Conservation (phyloP, 345 rosid species). For the Nephelium lappaceum region DNA sequence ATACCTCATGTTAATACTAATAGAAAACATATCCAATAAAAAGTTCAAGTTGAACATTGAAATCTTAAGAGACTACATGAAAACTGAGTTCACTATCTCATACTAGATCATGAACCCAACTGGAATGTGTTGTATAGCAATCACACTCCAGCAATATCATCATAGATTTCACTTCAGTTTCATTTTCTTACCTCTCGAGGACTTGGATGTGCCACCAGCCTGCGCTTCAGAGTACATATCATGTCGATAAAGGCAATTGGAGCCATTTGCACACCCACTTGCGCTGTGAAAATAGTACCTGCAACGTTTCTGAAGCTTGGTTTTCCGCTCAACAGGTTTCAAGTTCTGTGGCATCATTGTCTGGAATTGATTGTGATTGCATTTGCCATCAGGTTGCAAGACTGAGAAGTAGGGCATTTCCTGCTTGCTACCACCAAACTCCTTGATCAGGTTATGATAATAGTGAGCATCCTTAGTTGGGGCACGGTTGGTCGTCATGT, state of each 20-base stretch:
- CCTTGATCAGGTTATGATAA: slow-evolving; percentile 64
- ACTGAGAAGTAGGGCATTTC: slow-evolving; percentile 23
- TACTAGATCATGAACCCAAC: too few relatives aligned
- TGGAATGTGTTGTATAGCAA: too few relatives aligned
- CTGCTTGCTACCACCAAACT: slow-evolving; percentile 55
- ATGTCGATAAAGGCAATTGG: slow-evolving; percentile 49
- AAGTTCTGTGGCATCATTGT: slow-evolving; percentile 24
- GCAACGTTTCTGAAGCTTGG: slow-evolving; percentile 47
- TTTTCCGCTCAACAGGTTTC: slow-evolving; percentile 26
- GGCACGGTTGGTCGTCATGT: slow-evolving; percentile 2
- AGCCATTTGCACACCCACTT: slow-evolving; percentile 57
- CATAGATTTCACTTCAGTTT: slow-evolving; percentile 31
- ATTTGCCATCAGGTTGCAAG: neutral
- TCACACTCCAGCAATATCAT: too few relatives aligned
- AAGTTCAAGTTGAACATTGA: too few relatives aligned
- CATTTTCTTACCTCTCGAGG: slow-evolving; percentile 50
- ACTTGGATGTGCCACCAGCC: slow-evolving; percentile 24
- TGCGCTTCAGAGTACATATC: slow-evolving; percentile 30
- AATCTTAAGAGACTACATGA: too few relatives aligned
- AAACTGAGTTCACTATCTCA: too few relatives aligned
- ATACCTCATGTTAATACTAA: too few relatives aligned
- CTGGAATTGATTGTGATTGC: slow-evolving; percentile 4
- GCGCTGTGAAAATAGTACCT: slow-evolving; percentile 35
- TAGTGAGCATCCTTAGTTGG: slow-evolving; percentile 46
- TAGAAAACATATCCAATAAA: too few relatives aligned